Evolutionary conservation across 441 rosid genomes (phyloP).

Genomic region (Syzygium malaccense): DNA sequence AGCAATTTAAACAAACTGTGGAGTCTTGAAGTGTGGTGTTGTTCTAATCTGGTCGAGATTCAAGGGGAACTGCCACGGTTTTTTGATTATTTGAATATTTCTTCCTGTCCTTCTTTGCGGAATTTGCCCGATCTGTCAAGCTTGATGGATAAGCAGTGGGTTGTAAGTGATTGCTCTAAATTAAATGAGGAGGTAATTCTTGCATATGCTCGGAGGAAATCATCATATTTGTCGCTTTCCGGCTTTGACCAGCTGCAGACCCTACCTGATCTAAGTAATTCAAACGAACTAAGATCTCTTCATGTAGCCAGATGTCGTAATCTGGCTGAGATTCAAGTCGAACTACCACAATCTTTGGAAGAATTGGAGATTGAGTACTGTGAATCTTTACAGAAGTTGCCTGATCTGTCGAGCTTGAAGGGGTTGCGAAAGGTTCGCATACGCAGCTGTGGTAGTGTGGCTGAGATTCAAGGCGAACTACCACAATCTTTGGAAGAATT

Average conservation of each 20-base stretch:
- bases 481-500: no score
- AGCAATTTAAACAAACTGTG: neutral
- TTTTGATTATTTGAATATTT: neutral
- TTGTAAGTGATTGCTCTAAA: rapidly evolving
- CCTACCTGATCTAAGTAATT: neutral
- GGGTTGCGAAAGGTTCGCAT: no score
- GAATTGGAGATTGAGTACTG: no score
- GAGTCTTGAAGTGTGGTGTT: rapidly evolving
- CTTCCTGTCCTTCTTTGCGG: no score
- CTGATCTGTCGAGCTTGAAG: no score
- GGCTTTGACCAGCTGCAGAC: neutral
- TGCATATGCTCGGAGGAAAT: neutral
- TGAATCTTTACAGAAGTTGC: no score
- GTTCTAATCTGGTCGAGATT: neutral
- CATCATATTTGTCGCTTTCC: rapidly evolving
- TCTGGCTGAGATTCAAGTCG: neutral
- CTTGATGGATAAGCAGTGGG: neutral
- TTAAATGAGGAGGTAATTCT: neutral
- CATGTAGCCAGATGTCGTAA: rapidly evolving
- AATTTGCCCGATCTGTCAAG: neutral
- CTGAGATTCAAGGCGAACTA: no score
- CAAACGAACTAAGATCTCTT: rapidly evolving
- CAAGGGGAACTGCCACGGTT: neutral
- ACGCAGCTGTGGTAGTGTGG: no score
- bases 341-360: no score